Percentiles rank a stretch among this genome's conserved stretches.
These are phyloP conservation scores for Aspergillus bertholletiae DNA, from an alignment of 495 filamentous ascomycete species.

Conservation along the genomic window DNA sequence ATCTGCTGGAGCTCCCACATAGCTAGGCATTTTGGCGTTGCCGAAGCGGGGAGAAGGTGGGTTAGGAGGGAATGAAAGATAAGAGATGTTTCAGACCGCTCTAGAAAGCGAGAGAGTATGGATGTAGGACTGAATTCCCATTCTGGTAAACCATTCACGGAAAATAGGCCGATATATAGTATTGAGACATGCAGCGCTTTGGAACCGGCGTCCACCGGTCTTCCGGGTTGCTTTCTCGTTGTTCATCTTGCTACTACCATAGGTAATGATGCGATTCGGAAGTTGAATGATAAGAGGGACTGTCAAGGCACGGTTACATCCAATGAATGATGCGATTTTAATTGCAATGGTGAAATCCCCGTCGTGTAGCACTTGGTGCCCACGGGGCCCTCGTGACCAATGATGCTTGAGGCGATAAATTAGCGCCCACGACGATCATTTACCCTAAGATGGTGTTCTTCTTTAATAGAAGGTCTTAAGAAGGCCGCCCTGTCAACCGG, in stretches of 20 bases:
- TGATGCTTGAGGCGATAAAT: not conserved
- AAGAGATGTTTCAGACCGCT: no score
- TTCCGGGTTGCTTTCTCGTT: not conserved
- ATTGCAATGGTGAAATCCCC: not conserved
- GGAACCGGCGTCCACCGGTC: not conserved
- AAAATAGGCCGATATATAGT: no score
- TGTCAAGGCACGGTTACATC: not conserved
- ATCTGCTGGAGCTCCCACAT: not conserved
- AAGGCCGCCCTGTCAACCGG: no score
- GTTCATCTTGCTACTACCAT: not conserved
- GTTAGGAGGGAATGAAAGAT: not conserved
- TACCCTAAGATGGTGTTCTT: no score
- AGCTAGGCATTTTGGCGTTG: not conserved
- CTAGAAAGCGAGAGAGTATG: no score
- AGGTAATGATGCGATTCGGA: not conserved
- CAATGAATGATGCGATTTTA: not conserved
- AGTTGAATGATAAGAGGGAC: not conserved
- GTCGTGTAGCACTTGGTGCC: not conserved
- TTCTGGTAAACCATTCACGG: no score
- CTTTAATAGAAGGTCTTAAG: no score
- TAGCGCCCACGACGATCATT: no score
- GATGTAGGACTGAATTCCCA: no score
- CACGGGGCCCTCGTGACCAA: not conserved
- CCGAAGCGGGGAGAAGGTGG: not conserved
- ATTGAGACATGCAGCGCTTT: not conserved